Conservation (phyloP, 2,329 filamentous ascomycete species). For the Arthrobotrys iridis region DNA sequence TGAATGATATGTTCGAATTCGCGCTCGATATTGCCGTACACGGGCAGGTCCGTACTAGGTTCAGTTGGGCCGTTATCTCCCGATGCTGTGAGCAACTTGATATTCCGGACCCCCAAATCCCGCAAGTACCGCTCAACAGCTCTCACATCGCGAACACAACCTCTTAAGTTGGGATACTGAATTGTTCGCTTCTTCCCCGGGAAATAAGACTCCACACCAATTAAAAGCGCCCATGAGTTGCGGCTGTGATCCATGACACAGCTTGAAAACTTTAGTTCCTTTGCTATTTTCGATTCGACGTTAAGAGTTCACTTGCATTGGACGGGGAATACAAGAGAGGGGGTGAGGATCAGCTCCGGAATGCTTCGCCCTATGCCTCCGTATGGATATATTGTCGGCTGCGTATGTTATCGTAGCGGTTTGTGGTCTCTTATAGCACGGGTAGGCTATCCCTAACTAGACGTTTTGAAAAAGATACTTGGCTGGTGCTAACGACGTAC, state of each 20-base stretch:
- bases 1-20: constrained; percentile 31
- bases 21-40: constrained; percentile 23
- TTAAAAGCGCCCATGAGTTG: constrained; percentile 12
- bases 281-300: too few relatives aligned
- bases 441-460: too few relatives aligned
- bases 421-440: too few relatives aligned
- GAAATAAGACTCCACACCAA: constrained; percentile 10
- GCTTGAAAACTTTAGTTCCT: too few relatives aligned
- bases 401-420: too few relatives aligned
- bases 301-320: too few relatives aligned
- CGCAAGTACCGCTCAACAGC: constrained; percentile 16
- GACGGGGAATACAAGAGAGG: too few relatives aligned
- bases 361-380: too few relatives aligned
- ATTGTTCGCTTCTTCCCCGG: background rate
- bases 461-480: too few relatives aligned
- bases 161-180: background rate
- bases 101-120: constrained; percentile 6
- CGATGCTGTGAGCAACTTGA: constrained; percentile 19
- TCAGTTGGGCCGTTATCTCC: background rate
- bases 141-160: constrained; percentile 30
- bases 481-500: too few relatives aligned
- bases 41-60: background rate
- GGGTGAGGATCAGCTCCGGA: too few relatives aligned
- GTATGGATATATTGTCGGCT: too few relatives aligned
- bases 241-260: background rate